Evolutionary conservation across 805 yeast species (phyloP).

Genomic region (Candida sithepensis): DNA sequence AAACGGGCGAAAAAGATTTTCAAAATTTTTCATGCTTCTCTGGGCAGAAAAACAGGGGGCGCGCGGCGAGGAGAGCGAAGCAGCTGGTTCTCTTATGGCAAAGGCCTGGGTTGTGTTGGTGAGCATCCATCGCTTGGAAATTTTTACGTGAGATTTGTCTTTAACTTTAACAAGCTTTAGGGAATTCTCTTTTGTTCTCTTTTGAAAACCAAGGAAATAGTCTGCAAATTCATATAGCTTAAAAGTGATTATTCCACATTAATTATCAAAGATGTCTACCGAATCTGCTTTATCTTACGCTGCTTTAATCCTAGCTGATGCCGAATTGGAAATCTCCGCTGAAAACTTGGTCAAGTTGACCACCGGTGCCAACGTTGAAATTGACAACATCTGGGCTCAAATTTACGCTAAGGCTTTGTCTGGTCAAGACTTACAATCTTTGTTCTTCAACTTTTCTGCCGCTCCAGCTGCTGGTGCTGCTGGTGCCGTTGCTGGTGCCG

Average conservation of each 20-base stretch:
- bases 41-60: too few relatives aligned
- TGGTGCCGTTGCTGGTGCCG: slow-evolving; percentile 36
- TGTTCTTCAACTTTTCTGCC: slow-evolving; percentile 55
- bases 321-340: slow-evolving; percentile 88
- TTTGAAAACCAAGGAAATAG: slow-evolving; percentile 31
- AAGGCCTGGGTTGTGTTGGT: too few relatives aligned
- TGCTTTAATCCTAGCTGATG: slow-evolving; percentile 95
- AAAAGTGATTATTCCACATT: slow-evolving; percentile 40
- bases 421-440: slow-evolving; percentile 69
- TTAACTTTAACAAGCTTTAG: too few relatives aligned
- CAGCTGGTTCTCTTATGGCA: too few relatives aligned
- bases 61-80: too few relatives aligned
- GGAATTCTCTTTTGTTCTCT: not conserved
- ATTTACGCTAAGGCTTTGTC: slow-evolving; percentile 80
- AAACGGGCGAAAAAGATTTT: too few relatives aligned
- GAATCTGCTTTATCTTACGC: slow-evolving; percentile 97
- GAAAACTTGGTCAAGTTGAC: slow-evolving; percentile 74
- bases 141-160: too few relatives aligned
- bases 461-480: slow-evolving; percentile 48
- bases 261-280: slow-evolving; percentile 57
- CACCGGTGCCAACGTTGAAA: slow-evolving; percentile 72
- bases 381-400: slow-evolving; percentile 78
- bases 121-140: too few relatives aligned
- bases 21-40: too few relatives aligned
- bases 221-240: slow-evolving; percentile 38